phyloP scores from a whole-genome alignment of 352 stramenopile species.

The Globisporangium cederbergense region DNA sequence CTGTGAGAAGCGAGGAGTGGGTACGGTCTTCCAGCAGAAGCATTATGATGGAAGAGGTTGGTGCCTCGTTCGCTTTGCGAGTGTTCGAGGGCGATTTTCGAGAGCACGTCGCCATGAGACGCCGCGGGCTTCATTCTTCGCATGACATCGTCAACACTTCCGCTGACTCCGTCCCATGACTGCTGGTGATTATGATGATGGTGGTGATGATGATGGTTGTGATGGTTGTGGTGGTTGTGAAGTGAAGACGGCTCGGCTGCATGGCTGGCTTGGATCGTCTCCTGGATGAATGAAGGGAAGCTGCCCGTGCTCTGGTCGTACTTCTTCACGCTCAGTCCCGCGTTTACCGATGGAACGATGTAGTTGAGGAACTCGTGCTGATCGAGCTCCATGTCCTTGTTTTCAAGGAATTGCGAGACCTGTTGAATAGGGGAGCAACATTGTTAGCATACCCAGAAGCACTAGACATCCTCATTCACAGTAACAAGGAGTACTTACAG shows the following conservation, averaged over 20 bases:
- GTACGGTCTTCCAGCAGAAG: neutral
- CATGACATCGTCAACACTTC: neutral
- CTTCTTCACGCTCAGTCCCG: constrained; percentile 49
- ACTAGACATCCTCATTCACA: neutral
- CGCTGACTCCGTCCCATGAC: constrained; percentile 8
- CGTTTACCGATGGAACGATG: constrained; percentile 79
- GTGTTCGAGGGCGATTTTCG: constrained; percentile 15
- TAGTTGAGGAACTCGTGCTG: constrained; percentile 79
- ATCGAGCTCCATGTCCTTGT: constrained; percentile 82
- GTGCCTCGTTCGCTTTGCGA: constrained; percentile 18
- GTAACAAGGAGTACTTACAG: constrained; percentile 24
- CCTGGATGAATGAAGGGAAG: constrained; percentile 11
- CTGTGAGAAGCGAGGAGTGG: constrained; percentile 26
- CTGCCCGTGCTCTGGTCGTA: constrained; percentile 15
- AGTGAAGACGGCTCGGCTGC: constrained; percentile 14
- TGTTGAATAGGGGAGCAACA: constrained; percentile 6
- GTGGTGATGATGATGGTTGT: constrained; percentile 15
- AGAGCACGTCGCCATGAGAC: constrained; percentile 15
- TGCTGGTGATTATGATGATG: constrained; percentile 16
- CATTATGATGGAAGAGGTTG: constrained; percentile 3
- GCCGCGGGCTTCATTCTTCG: constrained; percentile 15
- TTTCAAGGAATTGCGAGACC: constrained; percentile 78
- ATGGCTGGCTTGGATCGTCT: constrained; percentile 9
- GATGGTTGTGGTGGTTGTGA: constrained; percentile 28
- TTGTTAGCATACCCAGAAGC: neutral